These are phyloP conservation scores for Neopestalotiopsis clavispora DNA, from an alignment of 2,329 filamentous ascomycete species.

Conservation along the genomic window DNA sequence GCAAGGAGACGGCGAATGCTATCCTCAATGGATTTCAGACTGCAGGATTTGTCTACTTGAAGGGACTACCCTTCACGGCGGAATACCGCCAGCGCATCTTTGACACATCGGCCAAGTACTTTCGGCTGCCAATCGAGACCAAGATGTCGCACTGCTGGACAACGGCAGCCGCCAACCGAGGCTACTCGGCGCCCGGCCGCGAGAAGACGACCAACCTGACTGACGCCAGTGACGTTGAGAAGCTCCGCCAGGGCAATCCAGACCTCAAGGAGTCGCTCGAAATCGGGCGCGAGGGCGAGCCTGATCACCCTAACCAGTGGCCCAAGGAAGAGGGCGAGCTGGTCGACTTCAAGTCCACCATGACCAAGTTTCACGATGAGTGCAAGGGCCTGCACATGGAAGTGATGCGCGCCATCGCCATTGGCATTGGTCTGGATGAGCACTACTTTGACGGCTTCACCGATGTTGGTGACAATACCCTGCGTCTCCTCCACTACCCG, in stretches of 20 bases:
- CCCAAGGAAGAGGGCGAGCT: slow-evolving; percentile 59
- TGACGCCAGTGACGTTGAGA: slow-evolving; percentile 61
- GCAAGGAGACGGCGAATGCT: slow-evolving; percentile 68
- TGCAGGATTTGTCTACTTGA: slow-evolving; percentile 88
- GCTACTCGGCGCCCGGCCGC: slow-evolving; percentile 71
- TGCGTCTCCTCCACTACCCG: slow-evolving; percentile 80
- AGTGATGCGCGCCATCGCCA: slow-evolving; percentile 82
- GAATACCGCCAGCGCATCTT: slow-evolving; percentile 67
- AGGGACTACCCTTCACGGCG: slow-evolving; percentile 74
- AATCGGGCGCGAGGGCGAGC: slow-evolving; percentile 65
- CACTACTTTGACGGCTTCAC: slow-evolving; percentile 79
- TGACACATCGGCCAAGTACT: slow-evolving; percentile 71
- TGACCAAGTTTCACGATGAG: slow-evolving; percentile 75
- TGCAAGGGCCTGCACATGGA: slow-evolving; percentile 78
- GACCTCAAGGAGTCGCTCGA: slow-evolving; percentile 71
- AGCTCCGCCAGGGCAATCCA: slow-evolving; percentile 61
- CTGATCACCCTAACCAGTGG: slow-evolving; percentile 78
- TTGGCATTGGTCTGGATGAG: slow-evolving; percentile 77
- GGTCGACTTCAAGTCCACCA: slow-evolving; percentile 69
- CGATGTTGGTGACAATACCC: slow-evolving; percentile 70
- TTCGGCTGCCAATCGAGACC: slow-evolving; percentile 62
- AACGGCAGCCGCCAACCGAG: slow-evolving; percentile 73
- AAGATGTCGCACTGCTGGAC: slow-evolving; percentile 75
- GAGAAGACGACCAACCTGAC: slow-evolving; percentile 71
- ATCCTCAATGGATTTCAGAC: slow-evolving; percentile 82